phyloP scores from a whole-genome alignment of 768 basidiomycete genomes.

The Kwoniella botswanensis region DNA sequence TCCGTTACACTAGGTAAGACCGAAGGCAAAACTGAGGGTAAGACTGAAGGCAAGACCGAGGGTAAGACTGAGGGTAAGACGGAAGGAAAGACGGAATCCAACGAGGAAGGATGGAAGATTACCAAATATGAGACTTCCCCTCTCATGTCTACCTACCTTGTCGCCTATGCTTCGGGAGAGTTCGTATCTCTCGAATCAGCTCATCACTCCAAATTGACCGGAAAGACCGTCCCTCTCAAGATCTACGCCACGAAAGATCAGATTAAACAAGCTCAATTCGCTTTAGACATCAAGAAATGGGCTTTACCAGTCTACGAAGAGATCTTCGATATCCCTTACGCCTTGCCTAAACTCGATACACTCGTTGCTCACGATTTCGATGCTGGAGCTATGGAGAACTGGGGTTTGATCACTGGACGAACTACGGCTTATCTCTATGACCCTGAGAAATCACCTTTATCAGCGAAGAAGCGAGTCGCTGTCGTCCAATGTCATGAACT shows the following conservation, averaged over 20 bases:
- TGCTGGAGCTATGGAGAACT: conserved; percentile 76
- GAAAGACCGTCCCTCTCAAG: conserved; percentile 78
- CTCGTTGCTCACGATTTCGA: conserved; percentile 88
- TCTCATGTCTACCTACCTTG: conserved; percentile 81
- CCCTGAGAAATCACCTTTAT: conserved; percentile 72
- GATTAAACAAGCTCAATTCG: conserved; percentile 81
- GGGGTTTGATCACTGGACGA: conserved; percentile 86
- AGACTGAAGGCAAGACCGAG: conserved; percentile 55
- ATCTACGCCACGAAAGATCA: conserved; percentile 83
- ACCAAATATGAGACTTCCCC: conserved; percentile 82
- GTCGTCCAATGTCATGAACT: conserved; percentile 78
- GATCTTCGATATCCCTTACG: conserved; percentile 89
- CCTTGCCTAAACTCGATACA: conserved; percentile 92
- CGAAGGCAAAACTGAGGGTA: conserved; percentile 56
- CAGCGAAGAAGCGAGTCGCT: conserved; percentile 79
- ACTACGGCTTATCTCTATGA: conserved; percentile 81
- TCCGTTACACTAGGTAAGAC: conserved; percentile 42
- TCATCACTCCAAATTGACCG: conserved; percentile 78
- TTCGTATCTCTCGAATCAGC: conserved; percentile 74
- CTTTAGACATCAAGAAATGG: conserved; percentile 79
- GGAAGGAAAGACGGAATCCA: conserved; percentile 54
- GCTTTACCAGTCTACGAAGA: conserved; percentile 90
- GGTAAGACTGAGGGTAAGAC: conserved; percentile 59
- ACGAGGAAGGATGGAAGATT: conserved; percentile 69
- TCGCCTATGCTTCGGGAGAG: conserved; percentile 74